Evolutionary conservation across 1,139 yeast species (phyloP), one percentile per base, ranked within the genome.

Genomic region (Candida mesenterica): DNA sequence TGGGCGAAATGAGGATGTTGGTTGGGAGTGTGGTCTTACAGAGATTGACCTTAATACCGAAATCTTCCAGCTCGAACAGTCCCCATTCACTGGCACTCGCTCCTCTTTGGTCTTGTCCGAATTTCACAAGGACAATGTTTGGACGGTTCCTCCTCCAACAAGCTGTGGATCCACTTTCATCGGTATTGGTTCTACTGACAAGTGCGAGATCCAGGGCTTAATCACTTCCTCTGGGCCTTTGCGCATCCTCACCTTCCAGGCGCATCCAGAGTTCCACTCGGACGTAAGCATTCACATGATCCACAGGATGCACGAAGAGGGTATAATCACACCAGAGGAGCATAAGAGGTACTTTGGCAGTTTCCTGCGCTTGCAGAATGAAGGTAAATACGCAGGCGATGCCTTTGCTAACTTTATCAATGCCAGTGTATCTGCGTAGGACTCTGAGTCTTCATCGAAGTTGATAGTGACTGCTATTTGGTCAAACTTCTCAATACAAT

Each of bases 261-360:
- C 96, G 1, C 97, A 89, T 52, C 96, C 97, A 0, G 97, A 89
- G 54, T 88, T 85, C 50, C 54, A 65, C 18, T 60, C 68, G 1
- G 70, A 60, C 3, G 45, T 55, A 32, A 57, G 66, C 3, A 44
- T 50, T 29, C 62, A 34, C 42, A 63, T 53, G 55, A 63, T 53
- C 40, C 50, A 45, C 13, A 18, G 18, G 8, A 37, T 32, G 13
- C 5, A 24, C 19, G 15, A 39, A 5, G 16, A 24, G 15, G 36
- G 37, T 18, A 12, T 13, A 4, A 30, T 40, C 15, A 16, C 36
- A n/a, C 43, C 46, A 12, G 37, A 40, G n/a, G 49, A 54, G 23
- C 58, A 48, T 34, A 66, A 62, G 31, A 52, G 57, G 35, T 52
- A 52, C 28, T 36, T 48, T 16, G 52, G 61, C 33, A 59, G 61